Evolutionary conservation across 2,329 filamentous ascomycete species (phyloP), one percentile per base, ranked within the genome.

Genomic region (Aspergillus pseudoviridinutans): DNA sequence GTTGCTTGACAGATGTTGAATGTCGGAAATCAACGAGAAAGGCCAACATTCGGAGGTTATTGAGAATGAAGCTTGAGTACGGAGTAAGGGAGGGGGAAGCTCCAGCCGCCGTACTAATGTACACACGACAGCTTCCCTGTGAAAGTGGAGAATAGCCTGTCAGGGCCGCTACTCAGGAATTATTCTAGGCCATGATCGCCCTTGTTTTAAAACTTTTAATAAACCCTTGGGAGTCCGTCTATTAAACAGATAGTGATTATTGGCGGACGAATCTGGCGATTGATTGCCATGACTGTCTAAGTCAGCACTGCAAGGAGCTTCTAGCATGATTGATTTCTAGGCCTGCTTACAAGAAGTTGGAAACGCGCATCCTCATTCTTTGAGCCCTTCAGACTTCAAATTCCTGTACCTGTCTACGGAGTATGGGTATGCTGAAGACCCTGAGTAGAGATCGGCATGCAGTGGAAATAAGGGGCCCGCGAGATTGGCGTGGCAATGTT

Each of bases 401-500:
- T 22, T 24, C 42, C 42, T 46, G 32, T 28, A 25, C 24, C 1
- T 25, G 3, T 25, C 24, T 25, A 25, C 24, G 17, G 35, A 32
- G 32, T 14, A 44, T 46, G 35, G 32, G 32, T 10, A 44, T 46
- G 25, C n/a, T 20, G 49, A 38, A 24, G 49, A 38, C 28, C 35
- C 35, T 42, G 41, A 22, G 14, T 24, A 46, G 29, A 24, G 8
- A 24, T 52, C 50, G 8, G 52, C 49, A 52, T 49, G 49, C 49
- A 27, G 49, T n/a, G 28, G 22, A 38, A 32, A 38, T 54, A 41
- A 49, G 28, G 47, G 47, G 47, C 22, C 29, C 12, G 41, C 24
- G 4, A 14, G 50, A 47, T 25, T 49, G 49, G 53, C 42, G 53
- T 58, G 56, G 56, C 53, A 38, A 17, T 58, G 50, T 44, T 27